Evolutionary conservation across 2,329 filamentous ascomycete species (phyloP), one percentile per base, ranked within the genome.

Genomic region (Amesomyces nigricolor): DNA sequence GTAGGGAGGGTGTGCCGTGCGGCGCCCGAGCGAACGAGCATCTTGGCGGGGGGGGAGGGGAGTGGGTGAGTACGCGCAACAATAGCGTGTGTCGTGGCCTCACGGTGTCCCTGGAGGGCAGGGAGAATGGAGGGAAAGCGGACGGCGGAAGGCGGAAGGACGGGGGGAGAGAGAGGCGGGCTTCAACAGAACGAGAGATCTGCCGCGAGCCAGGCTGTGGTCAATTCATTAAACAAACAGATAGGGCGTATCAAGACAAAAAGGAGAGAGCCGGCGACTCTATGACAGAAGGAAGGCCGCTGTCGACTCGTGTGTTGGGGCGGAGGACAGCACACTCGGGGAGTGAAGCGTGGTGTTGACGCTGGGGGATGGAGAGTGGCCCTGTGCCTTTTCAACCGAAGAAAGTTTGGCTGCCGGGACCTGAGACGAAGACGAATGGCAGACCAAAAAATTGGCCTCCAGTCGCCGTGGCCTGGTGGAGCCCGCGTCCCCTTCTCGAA

Each of bases 21-120:
- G 45, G 61, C 53, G n/a, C 61, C 62, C 6, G 65, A 63, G 47
- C 69, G 68, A 43, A 66, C 57, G 54, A 71, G 63, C 70, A 72
- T 72, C 32, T 57, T 63, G 54, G 47, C 39, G 22, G 14, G 19
- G 17, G 29, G 22, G 44, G 17, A 29, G 38, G 39, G 11, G 30
- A 9, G 26, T 22, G 30, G 5, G 26, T 22, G 32, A 17, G 32
- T 22, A 9, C 44, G 26, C 30, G 45, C 16, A 26, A 43, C 47
- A 26, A 46, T 29, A 10, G 29, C 32, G 47, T 29, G 48, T 17
- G 19, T 14, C 30, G 19, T 45, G 2, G 6, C 22, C 22, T 26
- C 22, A 26, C 22, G 22, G 22, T 6, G 29, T 38, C 22, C 38
- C 17, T 40, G 10, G 26, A 17, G 38, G 9, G 32, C 32, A 26